Percentiles rank a stretch among this genome's conserved stretches.
Conservation (phyloP, 768 basidiomycete genomes). For the Pisolithus marmoratus region DNA sequence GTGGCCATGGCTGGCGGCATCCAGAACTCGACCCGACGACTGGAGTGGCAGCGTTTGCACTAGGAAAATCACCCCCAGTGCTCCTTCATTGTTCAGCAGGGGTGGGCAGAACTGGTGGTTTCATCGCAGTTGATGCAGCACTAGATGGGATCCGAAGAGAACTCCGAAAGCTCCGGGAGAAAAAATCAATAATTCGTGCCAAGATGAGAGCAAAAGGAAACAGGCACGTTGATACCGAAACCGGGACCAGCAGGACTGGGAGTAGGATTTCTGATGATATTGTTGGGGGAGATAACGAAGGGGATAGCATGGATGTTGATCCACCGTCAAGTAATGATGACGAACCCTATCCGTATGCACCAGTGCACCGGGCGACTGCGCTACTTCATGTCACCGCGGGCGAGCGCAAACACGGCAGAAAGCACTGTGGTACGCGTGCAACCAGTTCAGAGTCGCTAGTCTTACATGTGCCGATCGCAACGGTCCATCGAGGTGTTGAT, state of each 20-base stretch:
- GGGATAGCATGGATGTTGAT: slow-evolving; percentile 23
- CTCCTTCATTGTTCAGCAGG: slow-evolving; percentile 91
- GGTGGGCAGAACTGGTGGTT: slow-evolving; percentile 91
- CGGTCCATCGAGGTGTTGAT: slow-evolving; percentile 8
- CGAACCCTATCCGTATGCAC: not conserved
- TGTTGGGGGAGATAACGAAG: slow-evolving; percentile 6
- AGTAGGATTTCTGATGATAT: slow-evolving; percentile 1
- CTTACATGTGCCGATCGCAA: slow-evolving; percentile 24
- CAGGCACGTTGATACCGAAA: slow-evolving; percentile 5
- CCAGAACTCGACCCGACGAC: slow-evolving; percentile 46
- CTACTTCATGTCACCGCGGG: slow-evolving; percentile 25
- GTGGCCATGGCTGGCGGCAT: slow-evolving; percentile 24
- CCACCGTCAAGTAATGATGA: slow-evolving; percentile 1
- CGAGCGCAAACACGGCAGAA: slow-evolving; percentile 17
- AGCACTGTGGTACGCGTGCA: slow-evolving; percentile 3
- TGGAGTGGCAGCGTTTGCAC: slow-evolving; percentile 50
- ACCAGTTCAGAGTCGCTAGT: slow-evolving; percentile 21
- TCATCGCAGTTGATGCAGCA: slow-evolving; percentile 85
- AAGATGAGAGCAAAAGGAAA: not conserved
- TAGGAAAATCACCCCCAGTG: slow-evolving; percentile 49
- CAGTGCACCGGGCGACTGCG: slow-evolving; percentile 14
- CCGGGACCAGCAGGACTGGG: slow-evolving; percentile 1
- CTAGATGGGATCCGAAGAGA: slow-evolving; percentile 69
- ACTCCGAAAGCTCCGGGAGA: slow-evolving; percentile 34
- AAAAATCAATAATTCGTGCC: slow-evolving; percentile 4